Conservation (phyloP, 306 rosid genomes). For the Cucumis hystrix region DNA sequence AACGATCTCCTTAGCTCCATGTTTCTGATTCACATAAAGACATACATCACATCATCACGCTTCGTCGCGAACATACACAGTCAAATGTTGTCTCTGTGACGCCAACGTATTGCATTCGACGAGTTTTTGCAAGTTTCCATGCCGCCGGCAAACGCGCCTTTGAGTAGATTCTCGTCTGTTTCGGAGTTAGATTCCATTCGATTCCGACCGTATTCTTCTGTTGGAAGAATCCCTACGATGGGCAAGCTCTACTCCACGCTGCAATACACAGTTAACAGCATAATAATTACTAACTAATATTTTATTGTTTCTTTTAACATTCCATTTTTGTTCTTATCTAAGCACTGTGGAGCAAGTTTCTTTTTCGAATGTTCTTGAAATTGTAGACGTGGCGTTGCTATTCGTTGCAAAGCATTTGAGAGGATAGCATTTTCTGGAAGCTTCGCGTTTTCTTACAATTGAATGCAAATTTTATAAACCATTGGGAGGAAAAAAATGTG, state of each 20-base stretch:
- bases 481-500: neutral
- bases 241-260: neutral
- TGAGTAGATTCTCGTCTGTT: slow-evolving; percentile 28
- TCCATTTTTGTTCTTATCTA: neutral
- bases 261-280: neutral
- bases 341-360: neutral
- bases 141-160: slow-evolving; percentile 33
- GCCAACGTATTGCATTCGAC: slow-evolving; percentile 28
- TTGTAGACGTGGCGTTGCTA: neutral
- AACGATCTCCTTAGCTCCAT: slow-evolving; percentile 42
- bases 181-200: slow-evolving; percentile 31
- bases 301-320: neutral
- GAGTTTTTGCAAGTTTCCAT: slow-evolving; percentile 68
- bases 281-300: neutral
- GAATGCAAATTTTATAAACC: neutral
- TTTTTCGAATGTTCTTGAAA: neutral
- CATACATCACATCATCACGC: slow-evolving; percentile 49
- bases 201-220: slow-evolving; percentile 37
- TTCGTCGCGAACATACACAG: slow-evolving; percentile 44
- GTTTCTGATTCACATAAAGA: slow-evolving; percentile 59
- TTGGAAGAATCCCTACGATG: slow-evolving; percentile 22
- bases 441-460: neutral
- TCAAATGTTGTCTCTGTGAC: slow-evolving; percentile 41
- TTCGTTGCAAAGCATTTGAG: neutral
- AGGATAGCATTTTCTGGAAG: neutral